These are phyloP conservation scores for Rosa chinensis DNA, from an alignment of 306 rosid genomes.

Conservation along the genomic window DNA sequence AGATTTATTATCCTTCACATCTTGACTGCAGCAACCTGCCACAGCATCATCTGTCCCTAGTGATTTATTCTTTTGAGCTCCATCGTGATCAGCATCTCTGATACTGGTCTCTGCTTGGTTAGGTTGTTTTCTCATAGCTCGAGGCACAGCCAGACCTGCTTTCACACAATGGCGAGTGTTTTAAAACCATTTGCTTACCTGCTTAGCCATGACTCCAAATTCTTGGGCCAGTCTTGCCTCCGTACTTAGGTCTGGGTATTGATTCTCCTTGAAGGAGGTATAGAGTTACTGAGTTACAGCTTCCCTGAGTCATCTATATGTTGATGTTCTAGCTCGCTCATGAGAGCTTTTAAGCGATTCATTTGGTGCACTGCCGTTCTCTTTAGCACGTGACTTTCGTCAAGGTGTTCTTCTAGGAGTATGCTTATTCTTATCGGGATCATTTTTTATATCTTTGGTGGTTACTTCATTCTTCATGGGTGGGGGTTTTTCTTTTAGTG, in stretches of 20 bases:
- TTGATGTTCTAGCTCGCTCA: conserved; percentile 43
- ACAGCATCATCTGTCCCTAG: conserved; percentile 6
- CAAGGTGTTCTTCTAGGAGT: conserved; percentile 41
- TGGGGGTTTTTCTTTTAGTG: conserved; percentile 36
- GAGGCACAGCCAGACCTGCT: conserved; percentile 31
- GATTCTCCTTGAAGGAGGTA: conserved; percentile 74
- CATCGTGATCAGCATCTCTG: conserved; percentile 16
- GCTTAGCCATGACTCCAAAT: conserved; percentile 58
- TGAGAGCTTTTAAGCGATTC: conserved; percentile 42
- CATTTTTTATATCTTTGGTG: conserved; percentile 28
- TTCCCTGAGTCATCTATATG: conserved; percentile 62
- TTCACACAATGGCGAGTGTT: conserved; percentile 41
- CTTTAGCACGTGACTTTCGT: conserved; percentile 39
- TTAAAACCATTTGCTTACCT: conserved; percentile 41
- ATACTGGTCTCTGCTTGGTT: conserved; percentile 16
- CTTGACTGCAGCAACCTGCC: conserved; percentile 26
- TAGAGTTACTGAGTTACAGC: conserved; percentile 64
- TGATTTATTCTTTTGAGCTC: conserved; percentile 30
- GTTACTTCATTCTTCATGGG: conserved; percentile 39
- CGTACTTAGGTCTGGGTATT: conserved; percentile 67
- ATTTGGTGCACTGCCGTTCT: conserved; percentile 36
- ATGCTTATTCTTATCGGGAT: conserved; percentile 21
- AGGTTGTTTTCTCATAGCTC: conserved; percentile 14
- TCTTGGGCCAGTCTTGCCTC: conserved; percentile 83
- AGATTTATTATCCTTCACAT: conserved; percentile 22